Conservation (phyloP, 768 basidiomycete genomes). For the Hericium alpestre region DNA sequence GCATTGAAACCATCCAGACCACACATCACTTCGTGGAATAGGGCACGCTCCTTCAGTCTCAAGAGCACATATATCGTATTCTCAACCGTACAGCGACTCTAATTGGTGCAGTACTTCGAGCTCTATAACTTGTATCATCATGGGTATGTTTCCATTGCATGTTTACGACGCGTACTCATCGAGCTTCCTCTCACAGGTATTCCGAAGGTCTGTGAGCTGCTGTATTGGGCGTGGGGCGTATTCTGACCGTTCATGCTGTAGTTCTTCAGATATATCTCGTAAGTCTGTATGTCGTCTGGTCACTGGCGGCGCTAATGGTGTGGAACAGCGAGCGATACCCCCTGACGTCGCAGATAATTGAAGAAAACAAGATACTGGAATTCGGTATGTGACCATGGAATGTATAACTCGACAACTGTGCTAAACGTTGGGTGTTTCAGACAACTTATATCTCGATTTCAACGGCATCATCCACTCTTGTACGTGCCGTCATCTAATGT, state of each 20-base stretch:
- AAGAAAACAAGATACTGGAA: conserved; percentile 98
- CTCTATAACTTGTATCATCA: conserved; percentile 1
- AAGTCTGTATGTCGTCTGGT: conserved; percentile 20
- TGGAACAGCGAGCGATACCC: conserved; percentile 83
- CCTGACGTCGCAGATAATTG: conserved; percentile 92
- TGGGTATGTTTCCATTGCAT: conserved; percentile 7
- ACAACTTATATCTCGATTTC: conserved; percentile 90
- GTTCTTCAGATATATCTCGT: conserved; percentile 98
- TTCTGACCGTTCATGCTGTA: conserved; percentile 21
- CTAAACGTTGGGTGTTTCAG: conserved; percentile 26
- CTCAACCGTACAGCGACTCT: neutral
- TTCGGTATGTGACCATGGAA: conserved; percentile 51
- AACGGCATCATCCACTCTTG: conserved; percentile 90
- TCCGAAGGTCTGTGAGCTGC: conserved; percentile 30
- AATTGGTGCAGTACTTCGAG: neutral
- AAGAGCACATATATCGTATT: neutral
- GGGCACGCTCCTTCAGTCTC: neutral
- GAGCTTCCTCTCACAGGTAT: conserved; percentile 26
- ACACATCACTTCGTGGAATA: neutral
- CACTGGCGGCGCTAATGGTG: neutral
- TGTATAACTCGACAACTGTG: neutral
- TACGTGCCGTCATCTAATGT: conserved; percentile 9
- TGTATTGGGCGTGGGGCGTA: neutral
- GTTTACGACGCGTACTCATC: neutral
- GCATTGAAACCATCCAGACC: neutral